Evolutionary conservation across 768 basidiomycete genomes (phyloP), one percentile per base, ranked within the genome.

Genomic region (Pisolithus tinctorius): DNA sequence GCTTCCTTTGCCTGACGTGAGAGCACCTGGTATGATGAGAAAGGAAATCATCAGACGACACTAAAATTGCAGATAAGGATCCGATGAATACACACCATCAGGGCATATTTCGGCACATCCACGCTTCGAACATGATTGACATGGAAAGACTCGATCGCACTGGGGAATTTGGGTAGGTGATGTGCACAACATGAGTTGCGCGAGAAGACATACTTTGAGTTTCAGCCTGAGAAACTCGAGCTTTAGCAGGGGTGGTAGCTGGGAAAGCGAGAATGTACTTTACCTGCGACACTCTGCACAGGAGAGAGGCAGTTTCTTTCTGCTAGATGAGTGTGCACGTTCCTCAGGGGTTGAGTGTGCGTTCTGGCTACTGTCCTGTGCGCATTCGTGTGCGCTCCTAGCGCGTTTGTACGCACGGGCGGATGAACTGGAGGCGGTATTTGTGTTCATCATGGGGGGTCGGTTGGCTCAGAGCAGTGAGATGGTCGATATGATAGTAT

Each of bases 131-230:
- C 82, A 83, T 47, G 81, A 82, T 70, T 82, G 78, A 59, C 82
- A 83, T 25, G 82, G 82, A 58, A 83, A 82, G 4, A 79, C 71
- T 49, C 82, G 80, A 68, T 83, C 82, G 60, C 82, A 83, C 81
- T 81, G 6, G 4, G 13, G 54, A 30, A 48, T 23, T 26, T 5
- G 10, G n/a, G 11, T 54, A 56, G 31, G 54, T 45, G 57, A 48
- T 41, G 60, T 23, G 34, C 13, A n/a, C 11, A 27, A n/a, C 13
- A 14, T n/a, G 49, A 4, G 17, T 40, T 26, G 26, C 23, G 6
- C 4, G 36, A 38, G 31, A 13, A 13, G 20, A 51, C 68, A n/a
- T 56, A 82, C 81, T 72, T 80, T 81, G 58, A 83, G 69, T 60
- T 83, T 82, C 55, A 83, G 67, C 73, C 65, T 67, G 47, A 16